phyloP scores from a whole-genome alignment of 169 alveolate genomes.

The Plasmodium coatneyi region DNA sequence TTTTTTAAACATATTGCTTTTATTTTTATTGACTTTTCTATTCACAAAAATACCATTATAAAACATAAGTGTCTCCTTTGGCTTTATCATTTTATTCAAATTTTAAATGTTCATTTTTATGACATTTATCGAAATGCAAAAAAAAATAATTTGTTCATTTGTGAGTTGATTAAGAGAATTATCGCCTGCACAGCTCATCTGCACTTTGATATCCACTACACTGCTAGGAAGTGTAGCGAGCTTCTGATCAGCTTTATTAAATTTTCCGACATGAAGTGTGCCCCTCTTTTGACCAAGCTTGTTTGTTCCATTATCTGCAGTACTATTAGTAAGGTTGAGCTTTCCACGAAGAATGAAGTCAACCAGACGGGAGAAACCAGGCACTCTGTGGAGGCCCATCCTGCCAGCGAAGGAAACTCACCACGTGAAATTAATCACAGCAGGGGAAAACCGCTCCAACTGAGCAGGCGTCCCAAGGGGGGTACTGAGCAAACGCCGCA shows the following conservation, averaged over 20 bases:
- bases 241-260: conserved; percentile 40
- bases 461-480: not conserved
- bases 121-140: conserved; percentile 13
- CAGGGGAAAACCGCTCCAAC: not conserved
- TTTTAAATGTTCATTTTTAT: conserved; percentile 73
- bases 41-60: conserved; percentile 38
- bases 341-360: not conserved
- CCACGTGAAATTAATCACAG: not conserved
- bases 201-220: conserved; percentile 64
- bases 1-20: conserved; percentile 62
- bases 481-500: not conserved
- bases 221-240: conserved; percentile 69
- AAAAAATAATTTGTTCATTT: conserved; percentile 39
- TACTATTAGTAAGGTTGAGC: not conserved
- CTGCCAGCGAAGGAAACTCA: not conserved
- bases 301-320: conserved; percentile 34
- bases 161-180: conserved; percentile 28
- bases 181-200: conserved; percentile 47
- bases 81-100: conserved; percentile 69
- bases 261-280: conserved; percentile 19
- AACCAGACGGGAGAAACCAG: not conserved
- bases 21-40: conserved; percentile 39
- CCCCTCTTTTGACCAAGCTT: conserved; percentile 21
- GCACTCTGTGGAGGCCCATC: not conserved
- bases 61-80: conserved; percentile 67